A percentile compares a stretch with the other conserved stretches of the same genome.
Evolutionary conservation across 2,329 filamentous ascomycete species (phyloP).

Genomic region (Colletotrichum coccodes): DNA sequence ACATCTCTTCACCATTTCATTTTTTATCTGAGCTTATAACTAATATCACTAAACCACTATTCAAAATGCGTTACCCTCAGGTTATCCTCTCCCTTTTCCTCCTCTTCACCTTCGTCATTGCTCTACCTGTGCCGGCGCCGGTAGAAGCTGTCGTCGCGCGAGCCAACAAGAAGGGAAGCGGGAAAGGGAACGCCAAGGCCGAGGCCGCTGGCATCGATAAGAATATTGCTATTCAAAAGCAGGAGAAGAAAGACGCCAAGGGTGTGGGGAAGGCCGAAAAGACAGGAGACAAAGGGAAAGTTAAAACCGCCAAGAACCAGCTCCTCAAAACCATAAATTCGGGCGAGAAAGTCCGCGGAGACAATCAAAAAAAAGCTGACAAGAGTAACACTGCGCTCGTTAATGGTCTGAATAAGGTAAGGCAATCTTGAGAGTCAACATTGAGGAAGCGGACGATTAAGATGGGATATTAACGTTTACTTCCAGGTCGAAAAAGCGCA

Average conservation of each 20-base stretch:
- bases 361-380: conserved; percentile 21
- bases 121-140: conserved; percentile 15
- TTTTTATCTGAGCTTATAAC: background rate
- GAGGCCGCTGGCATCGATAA: conserved; percentile 9
- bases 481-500: conserved; percentile 21
- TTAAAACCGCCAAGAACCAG: background rate
- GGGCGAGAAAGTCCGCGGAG: background rate
- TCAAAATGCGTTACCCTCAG: conserved; percentile 16
- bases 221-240: conserved; percentile 19
- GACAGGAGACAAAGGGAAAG: background rate
- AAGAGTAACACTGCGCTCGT: background rate
- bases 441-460: background rate
- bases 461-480: background rate
- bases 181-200: background rate
- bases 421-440: background rate
- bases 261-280: background rate
- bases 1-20: background rate
- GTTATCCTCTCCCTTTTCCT: conserved; percentile 15
- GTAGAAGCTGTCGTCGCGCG: conserved; percentile 1
- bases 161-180: background rate
- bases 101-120: conserved; percentile 6
- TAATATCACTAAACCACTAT: background rate
- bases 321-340: background rate
- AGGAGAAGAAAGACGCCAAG: conserved; percentile 10
- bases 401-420: conserved; percentile 17